phyloP scores from a whole-genome alignment of 371 early-diverging fungal genomes.

The Mucor sp. region DNA sequence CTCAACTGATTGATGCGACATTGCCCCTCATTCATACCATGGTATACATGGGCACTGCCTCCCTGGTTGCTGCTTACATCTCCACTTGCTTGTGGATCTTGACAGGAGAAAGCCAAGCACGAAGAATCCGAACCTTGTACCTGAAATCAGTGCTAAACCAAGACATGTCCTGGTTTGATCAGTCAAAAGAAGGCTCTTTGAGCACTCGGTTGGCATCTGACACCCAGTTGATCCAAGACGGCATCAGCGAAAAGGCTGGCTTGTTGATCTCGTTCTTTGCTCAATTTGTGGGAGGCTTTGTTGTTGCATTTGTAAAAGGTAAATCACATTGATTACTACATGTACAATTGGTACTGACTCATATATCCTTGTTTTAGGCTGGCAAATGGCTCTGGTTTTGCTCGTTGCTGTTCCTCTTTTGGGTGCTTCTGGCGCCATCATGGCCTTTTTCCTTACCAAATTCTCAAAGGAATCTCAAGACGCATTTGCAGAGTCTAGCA shows the following conservation, averaged over 20 bases:
- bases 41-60: conserved; percentile 39
- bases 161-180: conserved; percentile 89
- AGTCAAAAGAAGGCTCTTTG: conserved; percentile 59
- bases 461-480: conserved; percentile 37
- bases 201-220: conserved; percentile 75
- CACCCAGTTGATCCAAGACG: conserved; percentile 78
- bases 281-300: conserved; percentile 18
- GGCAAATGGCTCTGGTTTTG: conserved; percentile 52
- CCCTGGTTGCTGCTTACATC: conserved; percentile 30
- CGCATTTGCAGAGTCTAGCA: conserved; percentile 43
- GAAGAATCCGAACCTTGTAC: conserved; percentile 50
- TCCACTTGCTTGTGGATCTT: conserved; percentile 41
- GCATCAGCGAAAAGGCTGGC: conserved; percentile 84
- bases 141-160: conserved; percentile 78
- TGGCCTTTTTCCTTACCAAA: conserved; percentile 70
- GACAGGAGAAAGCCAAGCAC: conserved; percentile 35
- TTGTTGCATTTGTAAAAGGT: conserved; percentile 64
- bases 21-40: conserved; percentile 31
- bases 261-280: conserved; percentile 64
- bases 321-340: conserved; percentile 49
- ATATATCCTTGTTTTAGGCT: background rate
- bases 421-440: conserved; percentile 45
- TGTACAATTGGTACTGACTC: background rate
- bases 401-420: conserved; percentile 68
- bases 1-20: conserved; percentile 8